phyloP scores from a whole-genome alignment of 1,284 basidiomycete genomes.

The Trichosporon sp. region DNA sequence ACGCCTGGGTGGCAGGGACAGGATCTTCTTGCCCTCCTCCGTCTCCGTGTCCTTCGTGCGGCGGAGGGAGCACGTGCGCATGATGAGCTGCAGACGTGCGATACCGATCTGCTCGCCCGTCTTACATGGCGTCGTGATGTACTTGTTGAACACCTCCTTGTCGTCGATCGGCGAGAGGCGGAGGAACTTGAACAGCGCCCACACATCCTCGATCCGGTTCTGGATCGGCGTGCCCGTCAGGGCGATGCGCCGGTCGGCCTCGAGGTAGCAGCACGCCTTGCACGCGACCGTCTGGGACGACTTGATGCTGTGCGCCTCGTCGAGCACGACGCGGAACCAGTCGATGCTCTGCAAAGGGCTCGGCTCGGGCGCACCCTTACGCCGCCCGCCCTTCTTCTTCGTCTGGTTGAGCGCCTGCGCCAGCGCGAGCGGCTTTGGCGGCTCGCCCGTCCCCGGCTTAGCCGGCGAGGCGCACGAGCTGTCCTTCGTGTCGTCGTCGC shows the following conservation, averaged over 20 bases:
- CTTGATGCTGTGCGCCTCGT: slow-evolving; percentile 98
- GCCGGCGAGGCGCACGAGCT: background rate
- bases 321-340: slow-evolving; percentile 96
- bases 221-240: slow-evolving; percentile 97
- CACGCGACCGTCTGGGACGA: slow-evolving; percentile 90
- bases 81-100: slow-evolving; percentile 89
- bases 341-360: slow-evolving; percentile 92
- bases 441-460: background rate
- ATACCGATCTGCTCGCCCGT: slow-evolving; percentile 86
- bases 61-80: slow-evolving; percentile 93
- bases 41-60: slow-evolving; percentile 87
- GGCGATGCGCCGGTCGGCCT: slow-evolving; percentile 86
- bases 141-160: slow-evolving; percentile 86
- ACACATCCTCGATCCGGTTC: slow-evolving; percentile 97
- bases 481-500: slow-evolving; percentile 30
- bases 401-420: slow-evolving; percentile 57
- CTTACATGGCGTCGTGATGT: slow-evolving; percentile 85
- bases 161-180: slow-evolving; percentile 88
- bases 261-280: slow-evolving; percentile 87
- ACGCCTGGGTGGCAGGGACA: slow-evolving; percentile 77
- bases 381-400: slow-evolving; percentile 50
- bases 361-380: slow-evolving; percentile 48
- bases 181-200: slow-evolving; percentile 91
- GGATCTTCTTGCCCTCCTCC: slow-evolving; percentile 73
- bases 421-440: slow-evolving; percentile 54